These are phyloP conservation scores for Quercus dentata DNA, from an alignment of 306 rosid genomes.

Conservation along the genomic window DNA sequence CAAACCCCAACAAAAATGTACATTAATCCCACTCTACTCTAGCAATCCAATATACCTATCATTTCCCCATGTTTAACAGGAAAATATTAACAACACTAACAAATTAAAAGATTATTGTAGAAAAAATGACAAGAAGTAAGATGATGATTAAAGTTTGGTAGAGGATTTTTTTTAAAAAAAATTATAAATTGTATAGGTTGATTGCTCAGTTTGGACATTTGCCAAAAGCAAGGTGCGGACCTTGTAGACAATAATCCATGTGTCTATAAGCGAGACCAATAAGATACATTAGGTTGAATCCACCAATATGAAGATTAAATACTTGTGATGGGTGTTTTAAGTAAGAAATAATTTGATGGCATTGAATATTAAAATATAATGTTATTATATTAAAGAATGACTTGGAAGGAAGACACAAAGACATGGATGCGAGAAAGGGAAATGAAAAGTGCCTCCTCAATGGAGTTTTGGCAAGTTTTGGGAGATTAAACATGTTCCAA, in stretches of 20 bases:
- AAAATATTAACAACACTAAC: background rate
- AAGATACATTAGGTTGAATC: background rate
- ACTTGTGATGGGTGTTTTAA: background rate
- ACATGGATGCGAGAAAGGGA: too few species aligned
- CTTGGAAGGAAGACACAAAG: too few species aligned
- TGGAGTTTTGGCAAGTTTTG: too few species aligned
- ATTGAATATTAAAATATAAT: too few species aligned
- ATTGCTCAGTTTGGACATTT: background rate
- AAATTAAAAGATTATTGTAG: background rate
- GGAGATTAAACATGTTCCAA: background rate
- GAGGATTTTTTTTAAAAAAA: too few species aligned
- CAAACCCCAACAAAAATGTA: slow-evolving; percentile 65
- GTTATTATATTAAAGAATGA: too few species aligned
- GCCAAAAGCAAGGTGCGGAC: background rate
- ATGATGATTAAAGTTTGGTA: background rate
- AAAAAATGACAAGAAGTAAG: background rate
- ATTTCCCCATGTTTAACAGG: background rate
- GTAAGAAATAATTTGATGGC: background rate
- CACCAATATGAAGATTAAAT: background rate
- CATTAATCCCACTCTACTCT: too few species aligned
- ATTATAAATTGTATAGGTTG: background rate
- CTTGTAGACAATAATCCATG: background rate
- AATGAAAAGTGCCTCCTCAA: too few species aligned
- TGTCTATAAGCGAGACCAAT: background rate
- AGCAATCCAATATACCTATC: slow-evolving; percentile 80